phyloP scores from a whole-genome alignment of 2,329 filamentous ascomycete genomes.

The Stagonosporopsis chrysanthemi region DNA sequence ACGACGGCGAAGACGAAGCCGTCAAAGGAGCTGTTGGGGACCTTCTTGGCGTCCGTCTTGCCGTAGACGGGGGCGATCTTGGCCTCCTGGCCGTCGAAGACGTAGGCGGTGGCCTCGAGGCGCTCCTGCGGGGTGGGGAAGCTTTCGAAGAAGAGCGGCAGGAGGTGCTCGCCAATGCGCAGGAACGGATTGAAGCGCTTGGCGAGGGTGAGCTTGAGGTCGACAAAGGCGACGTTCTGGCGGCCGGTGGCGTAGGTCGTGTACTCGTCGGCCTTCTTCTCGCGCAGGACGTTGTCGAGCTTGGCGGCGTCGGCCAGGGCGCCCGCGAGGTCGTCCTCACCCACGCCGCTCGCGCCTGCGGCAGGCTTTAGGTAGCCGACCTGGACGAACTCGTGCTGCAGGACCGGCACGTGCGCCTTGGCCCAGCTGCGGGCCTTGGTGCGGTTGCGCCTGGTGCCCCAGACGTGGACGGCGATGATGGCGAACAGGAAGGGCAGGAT shows the following conservation, averaged over 20 bases:
- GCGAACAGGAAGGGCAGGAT: slow-evolving; percentile 78
- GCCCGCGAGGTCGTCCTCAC: slow-evolving; percentile 49
- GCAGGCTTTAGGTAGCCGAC: slow-evolving; percentile 74
- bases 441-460: slow-evolving; percentile 82
- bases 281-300: slow-evolving; percentile 73
- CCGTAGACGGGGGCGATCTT: slow-evolving; percentile 73
- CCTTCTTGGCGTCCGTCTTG: slow-evolving; percentile 68
- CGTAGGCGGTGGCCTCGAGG: slow-evolving; percentile 79
- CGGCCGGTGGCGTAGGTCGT: slow-evolving; percentile 87
- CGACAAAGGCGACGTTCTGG: slow-evolving; percentile 90
- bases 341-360: slow-evolving; percentile 54
- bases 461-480: slow-evolving; percentile 79
- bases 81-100: slow-evolving; percentile 91
- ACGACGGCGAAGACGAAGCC: slow-evolving; percentile 95
- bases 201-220: slow-evolving; percentile 80
- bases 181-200: slow-evolving; percentile 86
- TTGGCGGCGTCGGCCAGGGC: slow-evolving; percentile 53
- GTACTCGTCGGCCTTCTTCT: slow-evolving; percentile 88
- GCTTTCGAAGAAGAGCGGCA: slow-evolving; percentile 82
- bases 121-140: slow-evolving; percentile 73
- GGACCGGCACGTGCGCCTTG: slow-evolving; percentile 71
- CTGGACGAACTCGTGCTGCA: slow-evolving; percentile 83
- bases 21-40: slow-evolving; percentile 73
- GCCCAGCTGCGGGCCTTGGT: slow-evolving; percentile 83
- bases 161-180: slow-evolving; percentile 69